Evolutionary conservation across 1,284 basidiomycete species (phyloP).

Genomic region (Irpex sp.): DNA sequence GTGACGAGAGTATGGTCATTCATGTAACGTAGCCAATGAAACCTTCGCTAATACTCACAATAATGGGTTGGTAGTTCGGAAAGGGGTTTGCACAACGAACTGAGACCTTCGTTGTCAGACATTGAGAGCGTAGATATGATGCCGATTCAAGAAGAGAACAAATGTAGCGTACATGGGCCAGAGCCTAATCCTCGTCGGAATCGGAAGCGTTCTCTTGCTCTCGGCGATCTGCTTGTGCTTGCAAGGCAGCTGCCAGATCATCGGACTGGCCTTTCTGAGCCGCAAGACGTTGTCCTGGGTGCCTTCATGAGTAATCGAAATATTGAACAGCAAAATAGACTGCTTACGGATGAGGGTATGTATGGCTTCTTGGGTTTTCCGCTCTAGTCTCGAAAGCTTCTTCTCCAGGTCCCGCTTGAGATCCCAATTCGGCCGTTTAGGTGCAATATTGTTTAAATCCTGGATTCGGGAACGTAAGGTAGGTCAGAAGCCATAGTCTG

Average conservation of each 20-base stretch:
- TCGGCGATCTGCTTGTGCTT: conserved; percentile 50
- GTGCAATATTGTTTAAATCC: conserved; percentile 97
- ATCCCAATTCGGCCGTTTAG: conserved; percentile 96
- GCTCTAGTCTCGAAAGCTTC: conserved; percentile 85
- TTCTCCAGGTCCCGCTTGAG: conserved; percentile 92
- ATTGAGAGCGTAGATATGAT: neutral
- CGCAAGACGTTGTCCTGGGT: conserved; percentile 68
- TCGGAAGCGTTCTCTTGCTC: conserved; percentile 23
- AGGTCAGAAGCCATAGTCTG: neutral
- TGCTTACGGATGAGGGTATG: conserved; percentile 85
- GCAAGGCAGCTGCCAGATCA: conserved; percentile 76
- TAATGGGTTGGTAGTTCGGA: neutral
- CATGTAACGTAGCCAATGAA: neutral
- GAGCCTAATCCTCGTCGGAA: conserved; percentile 36
- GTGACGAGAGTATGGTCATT: conserved; percentile 4
- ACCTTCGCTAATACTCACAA: conserved; percentile 7
- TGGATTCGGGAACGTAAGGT: conserved; percentile 29
- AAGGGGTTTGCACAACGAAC: neutral
- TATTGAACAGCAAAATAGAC: conserved; percentile 12
- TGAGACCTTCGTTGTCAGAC: neutral
- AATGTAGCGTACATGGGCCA: conserved; percentile 7
- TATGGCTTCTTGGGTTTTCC: conserved; percentile 88
- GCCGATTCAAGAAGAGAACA: neutral
- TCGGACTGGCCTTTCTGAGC: conserved; percentile 74
- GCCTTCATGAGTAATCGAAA: neutral